These are phyloP conservation scores for Rhododendron ovatum DNA, from an alignment of 148 eudicot species.

Conservation along the genomic window DNA sequence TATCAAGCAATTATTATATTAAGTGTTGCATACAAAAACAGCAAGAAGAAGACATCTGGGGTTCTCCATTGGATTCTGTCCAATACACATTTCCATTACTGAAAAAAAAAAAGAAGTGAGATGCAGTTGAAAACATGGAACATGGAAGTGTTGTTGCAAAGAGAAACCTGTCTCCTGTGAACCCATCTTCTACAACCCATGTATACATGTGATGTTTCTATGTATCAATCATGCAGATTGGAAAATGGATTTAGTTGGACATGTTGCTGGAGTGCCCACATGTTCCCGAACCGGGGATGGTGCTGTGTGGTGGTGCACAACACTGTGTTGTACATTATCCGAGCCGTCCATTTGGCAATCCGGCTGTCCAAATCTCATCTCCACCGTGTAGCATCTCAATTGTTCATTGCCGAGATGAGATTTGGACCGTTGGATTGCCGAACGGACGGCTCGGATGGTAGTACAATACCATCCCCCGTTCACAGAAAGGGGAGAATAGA, in stretches of 20 bases:
- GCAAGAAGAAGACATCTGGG: background rate
- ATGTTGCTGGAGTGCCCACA: slow-evolving; percentile 31
- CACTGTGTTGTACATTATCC: too few relatives aligned
- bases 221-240: background rate
- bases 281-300: slow-evolving; percentile 14
- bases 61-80: background rate
- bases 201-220: background rate
- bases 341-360: too few relatives aligned
- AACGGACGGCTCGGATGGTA: too few relatives aligned
- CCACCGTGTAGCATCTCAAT: too few relatives aligned
- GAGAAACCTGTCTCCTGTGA: slow-evolving; percentile 13
- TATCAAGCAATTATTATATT: too few relatives aligned
- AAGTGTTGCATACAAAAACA: background rate
- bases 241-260: background rate
- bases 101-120: background rate
- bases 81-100: background rate
- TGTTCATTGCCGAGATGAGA: too few relatives aligned
- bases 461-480: too few relatives aligned
- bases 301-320: too few relatives aligned
- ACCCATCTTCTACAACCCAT: slow-evolving; percentile 12
- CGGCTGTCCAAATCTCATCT: too few relatives aligned
- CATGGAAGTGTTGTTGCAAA: slow-evolving; percentile 4
- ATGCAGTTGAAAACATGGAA: background rate
- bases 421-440: too few relatives aligned
- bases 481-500: background rate